Percentiles rank a stretch among this genome's conserved stretches.
Evolutionary conservation across 305 asterid species (phyloP).

Genomic region (Solanum hybrid): DNA sequence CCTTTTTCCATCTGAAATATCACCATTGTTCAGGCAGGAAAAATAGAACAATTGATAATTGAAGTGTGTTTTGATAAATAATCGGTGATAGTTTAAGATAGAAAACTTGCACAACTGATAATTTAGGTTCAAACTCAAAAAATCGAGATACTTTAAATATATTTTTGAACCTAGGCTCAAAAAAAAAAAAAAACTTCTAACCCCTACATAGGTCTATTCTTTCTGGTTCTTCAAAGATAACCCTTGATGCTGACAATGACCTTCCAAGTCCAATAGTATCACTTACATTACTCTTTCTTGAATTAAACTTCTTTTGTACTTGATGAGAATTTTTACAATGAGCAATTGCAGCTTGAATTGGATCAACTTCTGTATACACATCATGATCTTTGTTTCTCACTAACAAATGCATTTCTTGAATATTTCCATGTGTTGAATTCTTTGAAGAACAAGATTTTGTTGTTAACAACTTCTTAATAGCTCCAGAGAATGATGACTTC

Average conservation of each 20-base stretch:
- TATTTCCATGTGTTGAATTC: conserved; percentile 16
- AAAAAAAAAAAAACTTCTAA: neutral
- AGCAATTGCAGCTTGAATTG: conserved; percentile 84
- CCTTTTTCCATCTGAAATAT: neutral
- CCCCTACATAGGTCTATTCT: conserved; percentile 31
- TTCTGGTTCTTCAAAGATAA: conserved; percentile 25
- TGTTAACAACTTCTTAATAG: conserved; percentile 44
- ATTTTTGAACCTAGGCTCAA: neutral
- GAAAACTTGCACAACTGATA: neutral
- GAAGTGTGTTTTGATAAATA: no score
- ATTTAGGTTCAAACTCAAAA: neutral
- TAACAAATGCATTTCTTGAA: conserved; percentile 18
- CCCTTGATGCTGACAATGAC: conserved; percentile 23
- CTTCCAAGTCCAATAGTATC: conserved; percentile 20
- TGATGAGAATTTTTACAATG: conserved; percentile 68
- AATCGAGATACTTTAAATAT: neutral
- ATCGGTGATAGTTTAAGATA: neutral
- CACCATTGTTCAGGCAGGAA: neutral
- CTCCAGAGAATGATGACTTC: conserved; percentile 74
- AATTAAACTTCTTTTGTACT: conserved; percentile 4
- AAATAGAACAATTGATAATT: neutral
- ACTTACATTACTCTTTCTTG: conserved; percentile 26
- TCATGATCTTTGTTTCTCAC: conserved; percentile 35
- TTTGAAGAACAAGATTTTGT: conserved; percentile 19
- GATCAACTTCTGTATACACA: conserved; percentile 33